Conservation (phyloP, 805 yeast genomes). For the Cyberlindnera maclurae region DNA sequence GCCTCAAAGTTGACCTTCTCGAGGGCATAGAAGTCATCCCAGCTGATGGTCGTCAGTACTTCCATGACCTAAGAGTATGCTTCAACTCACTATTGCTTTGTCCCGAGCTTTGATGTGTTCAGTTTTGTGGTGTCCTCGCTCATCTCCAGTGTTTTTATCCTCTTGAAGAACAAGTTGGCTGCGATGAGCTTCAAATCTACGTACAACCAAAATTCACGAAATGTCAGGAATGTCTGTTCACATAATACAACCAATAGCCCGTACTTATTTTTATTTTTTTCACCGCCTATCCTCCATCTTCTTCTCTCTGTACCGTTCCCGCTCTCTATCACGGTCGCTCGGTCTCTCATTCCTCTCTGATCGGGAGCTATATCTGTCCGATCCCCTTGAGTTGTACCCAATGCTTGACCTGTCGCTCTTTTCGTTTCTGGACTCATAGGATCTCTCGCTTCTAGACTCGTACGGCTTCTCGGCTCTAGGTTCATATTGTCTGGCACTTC, state of each 20-base stretch:
- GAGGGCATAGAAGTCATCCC: constrained; percentile 80
- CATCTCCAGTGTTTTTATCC: constrained; percentile 5
- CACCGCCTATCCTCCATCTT: background rate
- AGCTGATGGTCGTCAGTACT: constrained; percentile 30
- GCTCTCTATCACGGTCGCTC: constrained; percentile 11
- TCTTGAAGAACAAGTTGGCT: too few species aligned
- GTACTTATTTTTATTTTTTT: background rate
- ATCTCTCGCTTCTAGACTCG: constrained; percentile 2
- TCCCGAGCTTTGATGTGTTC: constrained; percentile 78
- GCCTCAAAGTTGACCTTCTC: constrained; percentile 67
- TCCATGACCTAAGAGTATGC: background rate
- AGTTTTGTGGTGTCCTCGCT: constrained; percentile 41
- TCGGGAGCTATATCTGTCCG: constrained; percentile 1
- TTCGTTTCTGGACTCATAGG: constrained; percentile 15
- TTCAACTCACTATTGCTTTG: constrained; percentile 55
- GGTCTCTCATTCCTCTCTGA: constrained; percentile 8
- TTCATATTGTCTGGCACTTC: background rate
- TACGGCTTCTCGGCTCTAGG: constrained; percentile 7
- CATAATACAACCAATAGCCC: background rate
- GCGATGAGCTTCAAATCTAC: background rate
- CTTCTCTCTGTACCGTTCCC: constrained; percentile 19
- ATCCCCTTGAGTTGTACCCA: constrained; percentile 1
- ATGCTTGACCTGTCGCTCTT: constrained; percentile 9
- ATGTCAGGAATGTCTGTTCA: background rate
- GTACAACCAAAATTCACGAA: too few species aligned